A percentile compares a stretch with the other conserved stretches of the same genome.
Conservation (phyloP, 2,329 filamentous ascomycete genomes). For the Diaporthe sp. region DNA sequence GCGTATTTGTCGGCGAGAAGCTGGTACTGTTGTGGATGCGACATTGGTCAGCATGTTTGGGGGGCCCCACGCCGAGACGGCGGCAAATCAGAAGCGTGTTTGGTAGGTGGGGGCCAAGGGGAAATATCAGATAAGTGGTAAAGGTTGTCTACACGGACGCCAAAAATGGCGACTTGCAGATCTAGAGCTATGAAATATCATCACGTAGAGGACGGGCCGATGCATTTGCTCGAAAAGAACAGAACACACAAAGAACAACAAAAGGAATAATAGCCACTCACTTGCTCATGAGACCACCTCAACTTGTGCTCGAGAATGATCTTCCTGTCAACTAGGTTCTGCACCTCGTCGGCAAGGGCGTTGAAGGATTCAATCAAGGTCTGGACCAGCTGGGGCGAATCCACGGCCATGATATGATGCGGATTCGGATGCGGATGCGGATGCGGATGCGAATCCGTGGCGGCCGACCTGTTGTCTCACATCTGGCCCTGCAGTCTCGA, state of each 20-base stretch:
- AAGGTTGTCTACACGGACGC: conserved; percentile 35
- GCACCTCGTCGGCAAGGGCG: conserved; percentile 72
- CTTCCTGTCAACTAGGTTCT: conserved; percentile 71
- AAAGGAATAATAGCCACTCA: conserved; percentile 49
- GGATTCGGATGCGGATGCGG: conserved; percentile 22
- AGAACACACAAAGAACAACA: background rate
- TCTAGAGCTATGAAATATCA: conserved; percentile 49
- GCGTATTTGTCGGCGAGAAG: conserved; percentile 76
- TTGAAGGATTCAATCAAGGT: conserved; percentile 73
- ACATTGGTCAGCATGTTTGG: conserved; percentile 26
- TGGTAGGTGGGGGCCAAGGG: conserved; percentile 7
- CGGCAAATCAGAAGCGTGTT: conserved; percentile 22
- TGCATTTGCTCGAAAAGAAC: background rate
- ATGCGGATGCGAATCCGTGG: conserved; percentile 25
- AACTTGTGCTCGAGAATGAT: conserved; percentile 75
- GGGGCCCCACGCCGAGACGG: background rate
- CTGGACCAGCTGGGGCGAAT: conserved; percentile 58
- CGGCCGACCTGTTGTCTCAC: conserved; percentile 5
- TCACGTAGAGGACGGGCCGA: conserved; percentile 46
- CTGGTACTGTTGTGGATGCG: conserved; percentile 63
- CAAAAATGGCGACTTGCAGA: conserved; percentile 34
- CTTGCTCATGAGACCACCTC: conserved; percentile 74
- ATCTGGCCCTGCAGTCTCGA: conserved; percentile 28
- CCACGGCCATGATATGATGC: conserved; percentile 48
- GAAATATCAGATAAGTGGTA: conserved; percentile 35